A percentile compares a stretch with the other conserved stretches of the same genome.
These are phyloP conservation scores for Phytopythium sindhum DNA, from an alignment of 352 stramenopile species.

Conservation along the genomic window DNA sequence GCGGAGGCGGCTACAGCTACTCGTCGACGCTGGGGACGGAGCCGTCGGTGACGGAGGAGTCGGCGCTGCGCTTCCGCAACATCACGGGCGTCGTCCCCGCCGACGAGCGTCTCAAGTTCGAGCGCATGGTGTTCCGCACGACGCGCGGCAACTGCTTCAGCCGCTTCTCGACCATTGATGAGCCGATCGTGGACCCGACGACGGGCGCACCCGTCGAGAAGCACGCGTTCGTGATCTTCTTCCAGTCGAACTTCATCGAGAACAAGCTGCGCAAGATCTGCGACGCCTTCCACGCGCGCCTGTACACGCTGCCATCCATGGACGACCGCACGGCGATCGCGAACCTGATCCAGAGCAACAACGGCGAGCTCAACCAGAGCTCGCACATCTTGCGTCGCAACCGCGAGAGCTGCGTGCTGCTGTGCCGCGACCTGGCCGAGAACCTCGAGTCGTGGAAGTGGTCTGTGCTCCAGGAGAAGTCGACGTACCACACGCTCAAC, in stretches of 20 bases:
- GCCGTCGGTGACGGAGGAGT: conserved; percentile 26
- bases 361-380: conserved; percentile 94
- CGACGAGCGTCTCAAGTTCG: conserved; percentile 95
- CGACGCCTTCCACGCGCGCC: conserved; percentile 95
- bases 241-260: conserved; percentile 97
- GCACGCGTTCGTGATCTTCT: conserved; percentile 94
- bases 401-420: conserved; percentile 91
- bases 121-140: conserved; percentile 98
- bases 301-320: conserved; percentile 95
- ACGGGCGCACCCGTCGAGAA: conserved; percentile 86
- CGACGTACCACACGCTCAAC: conserved; percentile 98
- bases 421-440: conserved; percentile 92
- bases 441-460: conserved; percentile 97
- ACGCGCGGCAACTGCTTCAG: conserved; percentile 99
- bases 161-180: conserved; percentile 95
- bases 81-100: conserved; percentile 93
- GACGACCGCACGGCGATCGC: conserved; percentile 89
- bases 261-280: conserved; percentile 98
- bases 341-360: conserved; percentile 90
- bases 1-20: conserved; percentile 51
- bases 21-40: conserved; percentile 20
- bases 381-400: conserved; percentile 96
- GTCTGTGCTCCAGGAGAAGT: conserved; percentile 96
- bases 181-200: conserved; percentile 85
- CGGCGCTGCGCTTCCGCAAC: conserved; percentile 88